Base-by-base conservation (phyloP, 257 asterid genomes). In the Catharanthus roseus region DNA sequence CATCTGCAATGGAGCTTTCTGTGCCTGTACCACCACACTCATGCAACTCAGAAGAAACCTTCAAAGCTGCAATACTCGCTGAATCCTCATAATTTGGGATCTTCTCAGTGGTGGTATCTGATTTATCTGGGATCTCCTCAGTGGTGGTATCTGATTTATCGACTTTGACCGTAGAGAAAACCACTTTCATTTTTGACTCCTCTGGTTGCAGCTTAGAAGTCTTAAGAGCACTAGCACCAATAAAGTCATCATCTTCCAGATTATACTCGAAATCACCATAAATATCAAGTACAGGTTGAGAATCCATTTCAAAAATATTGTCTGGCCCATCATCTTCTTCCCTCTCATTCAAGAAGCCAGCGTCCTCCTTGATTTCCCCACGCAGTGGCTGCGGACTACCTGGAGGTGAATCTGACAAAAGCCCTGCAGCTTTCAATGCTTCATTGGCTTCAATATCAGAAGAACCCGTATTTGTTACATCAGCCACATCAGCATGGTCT, bases 201-300 rank as follows among this genome's bases (percentile, higher is more conserved):
- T 83, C 91, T 1, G 79, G 79, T 36, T 84, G 87, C 60, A 66
- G 80, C 73, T 70, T 80, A 28, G 96, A 85, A 56, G 75, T 73
- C 72, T 72, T 81, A 53, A 84, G 66, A 70, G 89, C 74, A 78
- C 80, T 75, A 78, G 87, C 93, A 74, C 93, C 96, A 64, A 89
- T 72, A 78, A 88, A 82, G 78, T 91, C 96, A 29, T 89, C 96
- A 65, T 91, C 99, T 54, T 93, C 99, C 86, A 93, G 81, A 85
- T 79, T 82, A 76, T 91, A 91, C 85, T 93, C 97, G 73, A 91
- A 93, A 84, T 93, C 99, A 71, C 96, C 97, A 19, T 93, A 91
- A 36, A 91, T 93, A 76, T 93, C 99, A 58, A 91, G 86, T 36
- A 86, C 99, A n/a, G 91, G 84, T 67, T 82, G 89, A 81, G 89